Base-by-base conservation (phyloP, 2,329 filamentous ascomycete species). In the Diaporthe amygdali region DNA sequence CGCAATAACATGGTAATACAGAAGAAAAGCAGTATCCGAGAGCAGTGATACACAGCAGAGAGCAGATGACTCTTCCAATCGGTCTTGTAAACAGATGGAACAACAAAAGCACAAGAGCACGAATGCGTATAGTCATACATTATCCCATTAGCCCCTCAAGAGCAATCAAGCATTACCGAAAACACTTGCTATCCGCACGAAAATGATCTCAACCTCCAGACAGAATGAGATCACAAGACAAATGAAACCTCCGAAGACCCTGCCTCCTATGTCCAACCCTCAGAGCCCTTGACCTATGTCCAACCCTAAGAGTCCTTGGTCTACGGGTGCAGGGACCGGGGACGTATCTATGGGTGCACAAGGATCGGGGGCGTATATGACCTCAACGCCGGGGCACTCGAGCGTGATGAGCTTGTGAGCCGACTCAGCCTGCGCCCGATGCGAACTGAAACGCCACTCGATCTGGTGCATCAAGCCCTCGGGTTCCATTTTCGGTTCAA, bases 401-500 rank as follows among this genome's bases (percentile, higher is more conserved):
- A 10, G 10, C 8, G 8, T 9, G 34, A 72, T 44, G 3, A 52
- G 27, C 17, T 46, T 20, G n/a, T 41, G n/a, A 0, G 71, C 71
- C 12, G 56, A 25, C 0, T 20, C 41, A 5, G 71, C 71, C 71
- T 73, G 71, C 3, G 66, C 56, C 1, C 69, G 51, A 27, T 52
- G 54, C 22, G 67, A 71, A 1, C 49, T 56, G 9, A 73, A 73
- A 15, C 56, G 69, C 71, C 71, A 73, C 44, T 66, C 64, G 9
- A 73, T 22, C 10, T 22, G 25, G 10, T 51, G 64, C 0, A 32
- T 2, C 1, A 5, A 20, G 4, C 1, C 7, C 25, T 25, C 46
- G 1, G 3, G n/a, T n/a, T n/a, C n/a, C 6, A 2, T 15, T 14
- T 32, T 70, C 63, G 9, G n/a, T n/a, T 6, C 14, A 22, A 41